Evolutionary conservation across 1,284 basidiomycete species (phyloP).

Genomic region (Thecaphora thlaspeos): DNA sequence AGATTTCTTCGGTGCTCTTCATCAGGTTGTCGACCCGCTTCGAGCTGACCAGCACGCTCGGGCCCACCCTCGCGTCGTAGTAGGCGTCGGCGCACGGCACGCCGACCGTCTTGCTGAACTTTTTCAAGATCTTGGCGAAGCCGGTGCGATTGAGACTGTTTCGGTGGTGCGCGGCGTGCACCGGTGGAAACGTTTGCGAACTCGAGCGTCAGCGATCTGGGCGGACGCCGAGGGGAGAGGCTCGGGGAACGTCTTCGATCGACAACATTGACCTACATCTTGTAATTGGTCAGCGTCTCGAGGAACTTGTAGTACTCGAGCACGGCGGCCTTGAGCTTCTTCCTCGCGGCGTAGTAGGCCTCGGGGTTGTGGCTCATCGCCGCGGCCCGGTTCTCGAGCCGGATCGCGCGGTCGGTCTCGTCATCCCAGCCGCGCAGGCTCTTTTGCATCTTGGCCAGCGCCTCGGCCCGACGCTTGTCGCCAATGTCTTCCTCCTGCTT

Average conservation of each 20-base stretch:
- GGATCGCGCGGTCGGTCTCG: slow-evolving; percentile 29
- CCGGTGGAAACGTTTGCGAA: slow-evolving; percentile 45
- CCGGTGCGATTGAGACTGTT: slow-evolving; percentile 74
- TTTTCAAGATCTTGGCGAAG: slow-evolving; percentile 82
- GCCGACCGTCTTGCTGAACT: slow-evolving; percentile 82
- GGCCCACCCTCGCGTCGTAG: slow-evolving; percentile 71
- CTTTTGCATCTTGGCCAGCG: slow-evolving; percentile 40
- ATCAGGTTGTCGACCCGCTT: slow-evolving; percentile 69
- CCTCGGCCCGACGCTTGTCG: slow-evolving; percentile 37
- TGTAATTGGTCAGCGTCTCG: slow-evolving; percentile 77
- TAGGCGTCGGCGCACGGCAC: slow-evolving; percentile 68
- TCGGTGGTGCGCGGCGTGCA: slow-evolving; percentile 47
- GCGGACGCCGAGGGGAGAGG: too few relatives aligned
- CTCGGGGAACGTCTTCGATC: too few relatives aligned
- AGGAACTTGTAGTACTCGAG: slow-evolving; percentile 76
- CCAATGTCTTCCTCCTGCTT: slow-evolving; percentile 21
- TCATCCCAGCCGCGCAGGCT: slow-evolving; percentile 30
- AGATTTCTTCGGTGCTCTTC: slow-evolving; percentile 62
- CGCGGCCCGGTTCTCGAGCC: slow-evolving; percentile 42
- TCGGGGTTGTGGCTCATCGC: slow-evolving; percentile 67
- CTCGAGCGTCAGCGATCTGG: too few relatives aligned
- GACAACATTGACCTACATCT: slow-evolving; percentile 6
- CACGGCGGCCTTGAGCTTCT: slow-evolving; percentile 76
- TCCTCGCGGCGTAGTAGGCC: slow-evolving; percentile 77
- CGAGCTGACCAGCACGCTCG: slow-evolving; percentile 61